Base-by-base conservation (phyloP, 2,329 filamentous ascomycete genomes). In the Aureobasidium sp. region DNA sequence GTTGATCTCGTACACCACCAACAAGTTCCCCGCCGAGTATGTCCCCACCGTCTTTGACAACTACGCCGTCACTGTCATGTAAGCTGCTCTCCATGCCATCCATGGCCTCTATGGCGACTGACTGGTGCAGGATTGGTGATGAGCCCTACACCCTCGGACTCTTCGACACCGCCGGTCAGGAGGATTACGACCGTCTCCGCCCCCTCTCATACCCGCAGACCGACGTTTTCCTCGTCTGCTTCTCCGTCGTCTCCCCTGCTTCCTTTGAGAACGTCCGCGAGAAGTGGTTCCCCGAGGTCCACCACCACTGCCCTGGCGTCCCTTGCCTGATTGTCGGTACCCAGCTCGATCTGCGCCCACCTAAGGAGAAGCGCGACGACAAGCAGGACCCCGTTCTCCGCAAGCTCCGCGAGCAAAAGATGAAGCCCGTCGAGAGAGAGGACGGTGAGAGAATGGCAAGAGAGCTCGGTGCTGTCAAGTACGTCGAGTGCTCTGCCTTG, bases 21-120 rank as follows among this genome's bases (percentile, higher is more conserved):
- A 99, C 83, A 97, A 97, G 72, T 99, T 99, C 76, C 94, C 94
- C 37, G 96, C 92, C 70, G 94, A 99, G 92, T 99, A 99, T 76
- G 94, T 99, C 62, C 94, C 94, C 57, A 99, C 94, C 31, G 94
- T 99, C 65, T 99, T 99, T 77, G 94, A 99, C 77, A 99, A 99
- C 79, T 99, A 99, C 83, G 94, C 94, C 61, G 94, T 99, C 74
- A 99, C 94, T 67, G 94, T 99, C 68, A 99, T 99, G 94, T 96
- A 83, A 86, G 91, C 87, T 17, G 25, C 27, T 23, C 23, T 33
- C 29, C 11, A 15, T 33, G 13, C 19, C 11, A 1, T n/a, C 3
- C 19, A 25, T 25, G 15, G 21, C 33, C 3, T 27, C 9, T n/a
- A 19, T 3, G 19, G 2, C 10, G 17, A 43, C 53, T 46, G 33